A percentile compares a stretch with the other conserved stretches of the same genome.
Conservation (phyloP, 805 yeast species). For the Yarrowia sp. region DNA sequence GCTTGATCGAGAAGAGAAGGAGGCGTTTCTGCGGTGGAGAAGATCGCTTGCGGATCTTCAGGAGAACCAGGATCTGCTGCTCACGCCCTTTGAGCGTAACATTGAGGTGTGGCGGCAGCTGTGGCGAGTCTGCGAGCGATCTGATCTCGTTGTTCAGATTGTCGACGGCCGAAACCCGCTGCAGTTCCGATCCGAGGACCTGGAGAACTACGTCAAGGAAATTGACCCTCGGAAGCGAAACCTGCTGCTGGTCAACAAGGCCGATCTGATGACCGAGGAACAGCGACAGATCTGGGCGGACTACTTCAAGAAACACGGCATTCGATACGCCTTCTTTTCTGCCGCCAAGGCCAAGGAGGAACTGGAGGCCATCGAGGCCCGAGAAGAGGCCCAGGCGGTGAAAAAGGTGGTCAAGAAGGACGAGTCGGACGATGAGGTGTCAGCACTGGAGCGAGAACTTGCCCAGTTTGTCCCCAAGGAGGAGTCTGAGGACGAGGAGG, state of each 20-base stretch:
- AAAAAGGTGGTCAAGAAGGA: slow-evolving; percentile 43
- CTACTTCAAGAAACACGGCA: slow-evolving; percentile 71
- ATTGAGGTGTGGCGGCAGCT: slow-evolving; percentile 97
- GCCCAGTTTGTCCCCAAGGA: slow-evolving; percentile 46
- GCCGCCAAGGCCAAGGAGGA: slow-evolving; percentile 84
- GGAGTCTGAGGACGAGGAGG: slow-evolving; percentile 42
- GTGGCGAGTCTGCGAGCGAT: slow-evolving; percentile 97
- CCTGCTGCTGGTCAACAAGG: slow-evolving; percentile 86
- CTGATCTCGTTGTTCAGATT: slow-evolving; percentile 92
- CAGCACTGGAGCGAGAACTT: slow-evolving; percentile 45
- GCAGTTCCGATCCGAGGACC: slow-evolving; percentile 84
- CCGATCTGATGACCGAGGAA: slow-evolving; percentile 78
- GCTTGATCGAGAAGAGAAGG: slow-evolving; percentile 85
- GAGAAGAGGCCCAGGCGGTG: slow-evolving; percentile 46
- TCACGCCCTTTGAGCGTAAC: slow-evolving; percentile 97
- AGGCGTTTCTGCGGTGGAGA: slow-evolving; percentile 94
- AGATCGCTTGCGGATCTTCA: slow-evolving; percentile 84
- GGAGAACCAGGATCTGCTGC: slow-evolving; percentile 79
- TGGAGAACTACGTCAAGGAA: slow-evolving; percentile 82
- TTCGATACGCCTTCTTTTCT: slow-evolving; percentile 88
- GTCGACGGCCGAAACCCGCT: slow-evolving; percentile 97
- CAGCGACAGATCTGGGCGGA: slow-evolving; percentile 90
- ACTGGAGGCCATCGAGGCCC: slow-evolving; percentile 65
- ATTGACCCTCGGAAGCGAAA: slow-evolving; percentile 77
- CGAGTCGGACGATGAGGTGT: slow-evolving; percentile 41